A percentile compares a stretch with the other conserved stretches of the same genome.
Conservation (phyloP, 2,329 filamentous ascomycete species). For the Penicillium polonicum region DNA sequence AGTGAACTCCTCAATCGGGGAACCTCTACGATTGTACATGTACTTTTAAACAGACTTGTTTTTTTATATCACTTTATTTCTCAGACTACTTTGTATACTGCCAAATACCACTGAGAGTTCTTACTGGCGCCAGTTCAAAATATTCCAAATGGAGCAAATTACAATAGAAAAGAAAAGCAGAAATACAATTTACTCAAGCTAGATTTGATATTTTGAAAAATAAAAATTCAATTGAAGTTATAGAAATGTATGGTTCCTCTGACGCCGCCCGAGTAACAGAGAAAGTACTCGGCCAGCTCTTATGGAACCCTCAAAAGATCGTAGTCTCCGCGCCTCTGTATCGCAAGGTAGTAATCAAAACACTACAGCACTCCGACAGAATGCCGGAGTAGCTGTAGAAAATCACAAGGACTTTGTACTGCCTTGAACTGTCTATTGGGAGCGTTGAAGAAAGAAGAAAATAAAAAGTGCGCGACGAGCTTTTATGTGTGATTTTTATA, state of each 20-base stretch:
- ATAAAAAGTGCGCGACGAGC: slow-evolving; percentile 17
- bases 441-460: slow-evolving; percentile 57
- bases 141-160: not conserved
- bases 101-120: slow-evolving; percentile 16
- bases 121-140: not conserved
- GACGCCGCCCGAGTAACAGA: slow-evolving; percentile 76
- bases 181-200: not conserved
- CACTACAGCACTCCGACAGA: slow-evolving; percentile 62
- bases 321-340: slow-evolving; percentile 59
- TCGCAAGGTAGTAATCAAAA: slow-evolving; percentile 65
- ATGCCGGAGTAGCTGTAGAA: slow-evolving; percentile 60
- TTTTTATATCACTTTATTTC: slow-evolving; percentile 22
- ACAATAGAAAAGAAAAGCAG: not conserved
- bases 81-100: slow-evolving; percentile 9
- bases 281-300: slow-evolving; percentile 69
- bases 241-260: slow-evolving; percentile 71
- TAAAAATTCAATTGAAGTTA: slow-evolving; percentile 2
- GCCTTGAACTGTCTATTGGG: slow-evolving; percentile 84
- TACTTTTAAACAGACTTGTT: slow-evolving; percentile 33
- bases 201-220: not conserved
- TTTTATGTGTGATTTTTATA: slow-evolving; percentile 20
- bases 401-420: slow-evolving; percentile 52
- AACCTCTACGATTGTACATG: slow-evolving; percentile 31
- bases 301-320: slow-evolving; percentile 59
- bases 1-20: slow-evolving; percentile 19